phyloP scores from a whole-genome alignment of 2,329 filamentous ascomycete genomes.

The Chaetomium strumarium region DNA sequence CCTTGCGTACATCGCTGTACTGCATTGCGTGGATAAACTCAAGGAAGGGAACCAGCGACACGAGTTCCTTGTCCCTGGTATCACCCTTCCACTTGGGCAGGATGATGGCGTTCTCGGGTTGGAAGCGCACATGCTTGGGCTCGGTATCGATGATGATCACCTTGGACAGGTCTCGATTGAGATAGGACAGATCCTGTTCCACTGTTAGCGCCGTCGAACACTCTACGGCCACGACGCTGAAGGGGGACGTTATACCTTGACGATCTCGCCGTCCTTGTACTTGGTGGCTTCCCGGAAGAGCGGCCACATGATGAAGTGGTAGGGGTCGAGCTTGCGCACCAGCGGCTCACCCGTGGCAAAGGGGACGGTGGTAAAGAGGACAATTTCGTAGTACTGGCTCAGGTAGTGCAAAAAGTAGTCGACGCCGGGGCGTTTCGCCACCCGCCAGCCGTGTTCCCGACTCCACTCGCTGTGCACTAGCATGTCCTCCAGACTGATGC shows the following conservation, averaged over 20 bases:
- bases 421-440: constrained; percentile 88
- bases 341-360: constrained; percentile 80
- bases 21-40: constrained; percentile 96
- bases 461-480: constrained; percentile 93
- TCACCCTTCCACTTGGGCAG: constrained; percentile 87
- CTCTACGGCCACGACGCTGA: background rate
- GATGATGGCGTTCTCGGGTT: constrained; percentile 95
- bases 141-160: constrained; percentile 92
- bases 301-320: constrained; percentile 90
- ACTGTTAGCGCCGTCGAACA: background rate
- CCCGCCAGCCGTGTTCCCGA: constrained; percentile 87
- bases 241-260: constrained; percentile 60
- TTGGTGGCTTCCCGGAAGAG: constrained; percentile 94
- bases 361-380: constrained; percentile 88
- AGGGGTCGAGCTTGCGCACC: constrained; percentile 89
- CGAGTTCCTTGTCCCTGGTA: constrained; percentile 74
- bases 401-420: constrained; percentile 98
- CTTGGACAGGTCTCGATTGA: constrained; percentile 93
- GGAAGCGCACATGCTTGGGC: constrained; percentile 70
- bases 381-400: constrained; percentile 95
- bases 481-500: constrained; percentile 87
- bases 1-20: constrained; percentile 77
- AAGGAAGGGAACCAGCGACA: constrained; percentile 88
- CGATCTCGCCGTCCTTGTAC: constrained; percentile 90
- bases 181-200: constrained; percentile 81